phyloP scores from a whole-genome alignment of 1,284 basidiomycete species.

The Cystobasidium sp. region DNA sequence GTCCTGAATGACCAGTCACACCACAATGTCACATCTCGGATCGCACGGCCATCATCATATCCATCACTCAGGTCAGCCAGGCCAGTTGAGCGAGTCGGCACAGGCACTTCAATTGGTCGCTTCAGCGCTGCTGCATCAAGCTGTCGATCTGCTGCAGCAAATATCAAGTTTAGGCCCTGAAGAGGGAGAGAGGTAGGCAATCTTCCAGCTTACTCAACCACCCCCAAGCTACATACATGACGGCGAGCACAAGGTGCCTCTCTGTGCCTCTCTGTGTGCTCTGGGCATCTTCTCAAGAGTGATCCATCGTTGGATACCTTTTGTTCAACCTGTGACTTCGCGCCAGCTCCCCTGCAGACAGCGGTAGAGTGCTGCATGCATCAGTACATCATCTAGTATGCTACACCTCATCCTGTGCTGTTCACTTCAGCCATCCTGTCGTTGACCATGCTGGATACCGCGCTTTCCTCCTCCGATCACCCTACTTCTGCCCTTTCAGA shows the following conservation, averaged over 20 bases:
- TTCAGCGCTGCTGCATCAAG: slow-evolving; percentile 34
- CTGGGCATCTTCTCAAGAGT: neutral
- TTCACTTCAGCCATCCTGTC: neutral
- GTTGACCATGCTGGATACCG: neutral
- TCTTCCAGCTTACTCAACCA: neutral
- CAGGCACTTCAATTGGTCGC: slow-evolving; percentile 31
- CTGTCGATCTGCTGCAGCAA: slow-evolving; percentile 24
- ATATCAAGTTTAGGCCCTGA: slow-evolving; percentile 9
- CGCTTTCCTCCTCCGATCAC: neutral
- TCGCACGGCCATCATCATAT: neutral
- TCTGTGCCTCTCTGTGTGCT: too few relatives aligned
- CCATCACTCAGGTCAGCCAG: slow-evolving; percentile 1
- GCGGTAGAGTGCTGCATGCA: neutral
- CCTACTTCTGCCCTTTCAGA: neutral
- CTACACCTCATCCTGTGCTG: neutral
- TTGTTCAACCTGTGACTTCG: too few relatives aligned
- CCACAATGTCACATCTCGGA: neutral
- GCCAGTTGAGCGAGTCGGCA: slow-evolving; percentile 25
- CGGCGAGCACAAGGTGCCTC: neutral
- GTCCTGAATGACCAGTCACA: too few relatives aligned
- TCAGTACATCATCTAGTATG: neutral
- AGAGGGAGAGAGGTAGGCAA: slow-evolving; percentile 33
- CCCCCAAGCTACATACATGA: neutral
- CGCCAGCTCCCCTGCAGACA: too few relatives aligned
- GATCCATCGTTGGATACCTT: too few relatives aligned